Evolutionary conservation across 2,329 filamentous ascomycete genomes (phyloP), one percentile per base, ranked within the genome.

Genomic region (Bipolaris gigantea): DNA sequence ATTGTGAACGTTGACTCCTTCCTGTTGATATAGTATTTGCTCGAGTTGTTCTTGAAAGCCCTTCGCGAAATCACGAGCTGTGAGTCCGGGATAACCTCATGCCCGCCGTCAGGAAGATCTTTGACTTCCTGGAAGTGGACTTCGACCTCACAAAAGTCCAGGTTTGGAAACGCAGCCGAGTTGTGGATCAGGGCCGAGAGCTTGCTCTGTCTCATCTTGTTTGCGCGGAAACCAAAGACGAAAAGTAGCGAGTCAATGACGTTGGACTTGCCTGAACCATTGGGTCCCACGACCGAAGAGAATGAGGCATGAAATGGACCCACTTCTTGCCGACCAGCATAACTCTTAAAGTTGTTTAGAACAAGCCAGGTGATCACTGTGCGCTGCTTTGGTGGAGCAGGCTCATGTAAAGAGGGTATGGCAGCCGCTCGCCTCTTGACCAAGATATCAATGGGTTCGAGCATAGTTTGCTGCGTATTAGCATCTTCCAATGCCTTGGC

Each of bases 131-230:
- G 88, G 71, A 99, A 99, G 73, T 97, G 90, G 4, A 99, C 95
- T 51, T 95, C 90, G 10, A 99, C 94, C 74, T 99, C 95, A 71
- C 94, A 99, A 69, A 88, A 87, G 43, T 95, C 90, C 18, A 99
- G 78, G 65, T 97, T 84, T 0, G 92, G 92, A 64, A 89, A 85
- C 51, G 89, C 85, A 0, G 92, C 92, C 11, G 94, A 97, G 73
- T 97, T 99, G 78, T 99, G 94, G 63, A 99, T 99, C 44, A 99
- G 80, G 4, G 94, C 94, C 1, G 94, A 99, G 43, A 99, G 92
- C 78, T 99, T 99, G 69, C 94, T 94, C 75, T 99, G 94, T 69
- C 94, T 85, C 94, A 99, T 99, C 78, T 99, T 99, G 81, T 93
- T 97, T 38, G 94, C 94, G 56, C 94, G 88, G 79, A 99, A 99